Conservation (phyloP, 2,329 filamentous ascomycete genomes). For the Raffaelea ambrosiae region DNA sequence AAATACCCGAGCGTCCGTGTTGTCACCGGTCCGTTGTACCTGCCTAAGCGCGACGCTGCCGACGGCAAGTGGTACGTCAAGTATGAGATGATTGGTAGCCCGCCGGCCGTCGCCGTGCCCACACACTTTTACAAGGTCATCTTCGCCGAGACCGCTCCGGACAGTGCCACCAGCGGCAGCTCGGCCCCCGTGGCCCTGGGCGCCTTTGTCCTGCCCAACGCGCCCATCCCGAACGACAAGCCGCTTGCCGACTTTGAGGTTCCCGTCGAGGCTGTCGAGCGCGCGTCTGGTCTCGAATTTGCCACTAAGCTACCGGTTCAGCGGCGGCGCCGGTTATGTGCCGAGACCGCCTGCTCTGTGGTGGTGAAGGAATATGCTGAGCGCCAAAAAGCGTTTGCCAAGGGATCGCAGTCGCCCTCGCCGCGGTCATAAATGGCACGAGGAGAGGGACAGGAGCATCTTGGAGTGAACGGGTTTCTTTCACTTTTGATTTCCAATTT, state of each 20-base stretch:
- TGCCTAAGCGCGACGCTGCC: slow-evolving; percentile 69
- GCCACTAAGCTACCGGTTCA: slow-evolving; percentile 66
- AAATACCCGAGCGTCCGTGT: slow-evolving; percentile 82
- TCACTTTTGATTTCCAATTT: too few species aligned
- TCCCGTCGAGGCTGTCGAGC: slow-evolving; percentile 83
- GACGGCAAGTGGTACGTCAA: slow-evolving; percentile 94
- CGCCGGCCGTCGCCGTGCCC: slow-evolving; percentile 89
- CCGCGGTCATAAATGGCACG: too few species aligned
- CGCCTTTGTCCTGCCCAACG: slow-evolving; percentile 93
- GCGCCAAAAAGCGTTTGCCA: slow-evolving; percentile 45
- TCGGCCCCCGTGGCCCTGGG: slow-evolving; percentile 73
- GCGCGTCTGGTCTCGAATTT: slow-evolving; percentile 88
- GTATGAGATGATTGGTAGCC: slow-evolving; percentile 92
- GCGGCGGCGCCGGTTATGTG: slow-evolving; percentile 71
- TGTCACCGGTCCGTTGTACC: slow-evolving; percentile 87
- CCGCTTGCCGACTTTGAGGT: slow-evolving; percentile 90
- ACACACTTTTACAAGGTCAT: slow-evolving; percentile 99
- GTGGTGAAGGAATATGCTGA: slow-evolving; percentile 72
- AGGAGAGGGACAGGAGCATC: too few species aligned
- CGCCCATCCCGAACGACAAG: slow-evolving; percentile 77
- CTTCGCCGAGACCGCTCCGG: slow-evolving; percentile 75
- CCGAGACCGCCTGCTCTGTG: slow-evolving; percentile 76
- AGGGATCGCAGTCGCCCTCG: slow-evolving; percentile 20
- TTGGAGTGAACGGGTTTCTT: too few species aligned
- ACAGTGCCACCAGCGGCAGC: slow-evolving; percentile 49